phyloP scores from a whole-genome alignment of 176 grass and related monocot species.

The Zea mays region Zm-B73-REFERENCE-NAM-5.0 NC_050097.1:4057501-4058000 shows the following conservation, averaged over 20 bases:
- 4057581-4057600: conserved; percentile 60
- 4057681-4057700: conserved; percentile 38
- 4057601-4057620: conserved; percentile 19
- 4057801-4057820: no score
- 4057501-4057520: conserved; percentile 11
- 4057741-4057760: conserved; percentile 42
- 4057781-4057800: no score
- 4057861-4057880: conserved; percentile 47
- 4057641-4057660: conserved; percentile 64
- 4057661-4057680: conserved; percentile 63
- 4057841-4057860: conserved; percentile 17
- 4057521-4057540: not conserved
- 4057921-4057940: conserved; percentile 55
- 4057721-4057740: conserved; percentile 50
- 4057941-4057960: conserved; percentile 58
- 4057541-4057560: not conserved
- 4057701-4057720: conserved; percentile 53
- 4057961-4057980: conserved; percentile 23
- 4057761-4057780: no score
- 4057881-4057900: conserved; percentile 43
- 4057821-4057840: not conserved
- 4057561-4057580: conserved; percentile 1
- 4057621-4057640: conserved; percentile 34
- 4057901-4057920: conserved; percentile 56
- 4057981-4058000: conserved; percentile 18